phyloP scores from a whole-genome alignment of 305 asterid genomes.

The Fraxinus dipetala region DNA sequence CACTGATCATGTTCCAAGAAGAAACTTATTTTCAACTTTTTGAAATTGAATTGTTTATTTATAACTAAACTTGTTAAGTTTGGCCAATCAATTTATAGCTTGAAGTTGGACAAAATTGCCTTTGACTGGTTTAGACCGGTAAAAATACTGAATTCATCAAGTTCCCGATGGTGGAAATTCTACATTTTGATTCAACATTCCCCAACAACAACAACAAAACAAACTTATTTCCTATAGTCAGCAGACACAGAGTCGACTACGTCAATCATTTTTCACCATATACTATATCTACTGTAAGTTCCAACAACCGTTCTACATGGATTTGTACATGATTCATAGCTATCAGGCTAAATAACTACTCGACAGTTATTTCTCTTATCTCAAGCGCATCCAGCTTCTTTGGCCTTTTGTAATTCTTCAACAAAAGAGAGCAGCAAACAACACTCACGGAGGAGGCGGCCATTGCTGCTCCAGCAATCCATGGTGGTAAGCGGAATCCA shows the following conservation, averaged over 20 bases:
- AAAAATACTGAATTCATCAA: background rate
- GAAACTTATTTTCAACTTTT: no score
- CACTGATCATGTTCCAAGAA: no score
- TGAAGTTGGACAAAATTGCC: background rate
- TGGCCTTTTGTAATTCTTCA: constrained; percentile 73
- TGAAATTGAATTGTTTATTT: no score
- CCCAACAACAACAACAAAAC: background rate
- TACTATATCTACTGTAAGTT: background rate
- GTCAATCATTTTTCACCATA: background rate
- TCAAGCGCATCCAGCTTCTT: constrained; percentile 40
- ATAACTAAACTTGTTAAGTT: no score
- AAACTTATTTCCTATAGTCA: background rate
- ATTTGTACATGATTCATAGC: background rate
- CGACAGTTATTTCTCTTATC: constrained; percentile 25
- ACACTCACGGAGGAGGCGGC: constrained; percentile 86
- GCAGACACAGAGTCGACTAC: background rate
- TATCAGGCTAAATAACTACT: background rate
- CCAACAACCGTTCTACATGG: background rate
- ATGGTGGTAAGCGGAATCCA: constrained; percentile 76
- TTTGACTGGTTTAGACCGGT: background rate
- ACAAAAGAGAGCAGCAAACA: constrained; percentile 76
- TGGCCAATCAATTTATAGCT: no score
- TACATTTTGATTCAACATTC: background rate
- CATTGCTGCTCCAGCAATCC: constrained; percentile 97
- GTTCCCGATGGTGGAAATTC: background rate